Evolutionary conservation across 2,329 filamentous ascomycete species (phyloP), one percentile per base, ranked within the genome.

Genomic region (Fusarium udum): DNA sequence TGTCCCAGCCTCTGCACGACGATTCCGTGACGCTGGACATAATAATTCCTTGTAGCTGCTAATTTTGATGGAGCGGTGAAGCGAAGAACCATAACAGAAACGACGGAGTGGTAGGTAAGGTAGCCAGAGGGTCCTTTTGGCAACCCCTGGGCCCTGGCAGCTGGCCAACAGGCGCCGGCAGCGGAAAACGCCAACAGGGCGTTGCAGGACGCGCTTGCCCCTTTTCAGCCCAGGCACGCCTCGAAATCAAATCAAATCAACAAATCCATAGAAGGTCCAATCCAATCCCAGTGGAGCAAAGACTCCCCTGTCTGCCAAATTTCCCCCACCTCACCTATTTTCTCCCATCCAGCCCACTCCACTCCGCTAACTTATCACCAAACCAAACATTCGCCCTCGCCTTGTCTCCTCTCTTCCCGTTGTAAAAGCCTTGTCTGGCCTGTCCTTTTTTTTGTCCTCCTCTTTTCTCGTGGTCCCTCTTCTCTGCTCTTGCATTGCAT

Each of bases 261-360:
- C 81, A 83, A 83, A 82, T 81, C 66, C 67, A 70, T 53, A 65
- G 66, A 36, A 55, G 52, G 46, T 69, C 67, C 67, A 69, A 69
- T 69, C 66, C 66, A 70, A 70, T 70, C 80, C 78, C 78, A 78
- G 45, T n/a, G 26, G 45, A 48, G 73, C 77, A 78, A 76, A 70
- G 66, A 26, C 69, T 75, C 79, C 81, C 81, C 78, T 79, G 80
- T 79, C 77, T 78, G 75, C 84, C 83, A 84, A 84, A 83, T 84
- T 82, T 83, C 83, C 83, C 84, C 84, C 84, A 84, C 67, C 59
- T 64, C 58, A 63, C 83, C 84, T 84, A 83, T 83, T 83, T 82
- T 82, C 80, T 80, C 76, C 71, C 67, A 75, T 75, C 71, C 67
- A 75, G 49, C n/a, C 49, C 49, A 52, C 49, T 76, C 75, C 75